Evolutionary conservation across 2,329 filamentous ascomycete genomes (phyloP).

Genomic region (Fusarium oxysporum): DNA sequence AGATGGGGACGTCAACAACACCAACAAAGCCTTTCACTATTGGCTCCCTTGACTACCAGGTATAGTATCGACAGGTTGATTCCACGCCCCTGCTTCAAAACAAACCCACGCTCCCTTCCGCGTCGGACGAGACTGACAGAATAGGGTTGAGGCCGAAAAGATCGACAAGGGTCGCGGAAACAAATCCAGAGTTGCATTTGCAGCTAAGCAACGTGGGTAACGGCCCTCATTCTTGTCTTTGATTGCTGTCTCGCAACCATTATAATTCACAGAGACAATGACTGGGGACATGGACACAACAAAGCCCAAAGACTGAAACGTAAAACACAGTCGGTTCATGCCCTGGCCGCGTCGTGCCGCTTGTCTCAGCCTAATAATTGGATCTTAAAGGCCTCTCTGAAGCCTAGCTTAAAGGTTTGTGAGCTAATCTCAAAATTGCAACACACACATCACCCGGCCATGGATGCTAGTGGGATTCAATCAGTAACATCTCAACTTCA

Average conservation of each 20-base stretch:
- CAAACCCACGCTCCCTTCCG: slow-evolving; percentile 36
- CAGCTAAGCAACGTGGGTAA: slow-evolving; percentile 32
- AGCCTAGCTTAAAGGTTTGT: slow-evolving; percentile 38
- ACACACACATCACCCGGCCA: slow-evolving; percentile 7
- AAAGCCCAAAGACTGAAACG: slow-evolving; percentile 34
- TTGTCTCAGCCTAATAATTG: slow-evolving; percentile 45
- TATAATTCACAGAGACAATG: slow-evolving; percentile 25
- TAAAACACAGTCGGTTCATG: slow-evolving; percentile 39
- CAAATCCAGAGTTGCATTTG: slow-evolving; percentile 38
- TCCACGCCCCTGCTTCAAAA: slow-evolving; percentile 39
- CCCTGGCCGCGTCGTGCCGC: slow-evolving; percentile 40
- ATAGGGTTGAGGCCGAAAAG: slow-evolving; percentile 37
- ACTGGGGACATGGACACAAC: slow-evolving; percentile 12
- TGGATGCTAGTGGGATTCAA: slow-evolving; percentile 17
- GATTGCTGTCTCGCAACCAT: slow-evolving; percentile 31
- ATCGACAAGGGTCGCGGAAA: slow-evolving; percentile 42
- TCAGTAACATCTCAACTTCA: slow-evolving; percentile 7
- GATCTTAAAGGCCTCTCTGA: slow-evolving; percentile 33
- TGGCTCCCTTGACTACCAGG: slow-evolving; percentile 36
- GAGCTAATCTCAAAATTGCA: slow-evolving; percentile 33
- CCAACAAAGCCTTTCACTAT: slow-evolving; percentile 26
- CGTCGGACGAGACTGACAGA: slow-evolving; percentile 45
- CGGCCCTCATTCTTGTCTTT: slow-evolving; percentile 32
- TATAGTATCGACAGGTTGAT: slow-evolving; percentile 29
- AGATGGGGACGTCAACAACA: slow-evolving; percentile 36